Evolutionary conservation across 164 flowering plant genomes (phyloP).

Genomic region (Berberis thunbergii): DNA sequence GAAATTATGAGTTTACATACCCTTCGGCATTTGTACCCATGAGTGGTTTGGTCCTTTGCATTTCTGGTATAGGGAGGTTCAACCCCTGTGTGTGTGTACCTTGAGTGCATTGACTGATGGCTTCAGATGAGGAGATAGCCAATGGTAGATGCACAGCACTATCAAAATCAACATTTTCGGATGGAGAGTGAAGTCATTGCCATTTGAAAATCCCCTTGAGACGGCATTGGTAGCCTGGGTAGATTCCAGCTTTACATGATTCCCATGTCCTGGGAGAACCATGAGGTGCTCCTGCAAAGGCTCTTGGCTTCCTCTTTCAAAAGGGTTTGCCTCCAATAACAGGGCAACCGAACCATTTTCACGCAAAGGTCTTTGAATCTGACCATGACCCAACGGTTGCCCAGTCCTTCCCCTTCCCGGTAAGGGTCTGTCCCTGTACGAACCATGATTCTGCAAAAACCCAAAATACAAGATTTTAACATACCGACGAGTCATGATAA

Average conservation of each 20-base stretch:
- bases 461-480: constrained; percentile 7
- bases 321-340: constrained; percentile 13
- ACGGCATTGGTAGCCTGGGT: constrained; percentile 14
- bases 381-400: constrained; percentile 10
- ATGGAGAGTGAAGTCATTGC: constrained; percentile 20
- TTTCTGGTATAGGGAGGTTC: background rate
- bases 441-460: constrained; percentile 48
- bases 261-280: constrained; percentile 16
- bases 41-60: constrained; percentile 17
- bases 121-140: constrained; percentile 11
- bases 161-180: constrained; percentile 35
- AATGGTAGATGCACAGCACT: constrained; percentile 16
- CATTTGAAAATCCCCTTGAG: constrained; percentile 14
- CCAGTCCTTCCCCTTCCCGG: constrained; percentile 46
- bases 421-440: constrained; percentile 31
- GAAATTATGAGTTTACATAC: constrained; percentile 17
- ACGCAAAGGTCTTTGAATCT: constrained; percentile 27
- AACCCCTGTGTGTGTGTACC: constrained; percentile 5
- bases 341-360: constrained; percentile 28
- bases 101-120: constrained; percentile 13
- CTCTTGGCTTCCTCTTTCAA: constrained; percentile 30
- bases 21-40: constrained; percentile 23
- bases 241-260: constrained; percentile 14
- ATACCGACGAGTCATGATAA: background rate
- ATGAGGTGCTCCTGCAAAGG: constrained; percentile 12